These are phyloP conservation scores for Phialophora verrucosa DNA, from an alignment of 2,329 filamentous ascomycete species.

Conservation along the genomic window DNA sequence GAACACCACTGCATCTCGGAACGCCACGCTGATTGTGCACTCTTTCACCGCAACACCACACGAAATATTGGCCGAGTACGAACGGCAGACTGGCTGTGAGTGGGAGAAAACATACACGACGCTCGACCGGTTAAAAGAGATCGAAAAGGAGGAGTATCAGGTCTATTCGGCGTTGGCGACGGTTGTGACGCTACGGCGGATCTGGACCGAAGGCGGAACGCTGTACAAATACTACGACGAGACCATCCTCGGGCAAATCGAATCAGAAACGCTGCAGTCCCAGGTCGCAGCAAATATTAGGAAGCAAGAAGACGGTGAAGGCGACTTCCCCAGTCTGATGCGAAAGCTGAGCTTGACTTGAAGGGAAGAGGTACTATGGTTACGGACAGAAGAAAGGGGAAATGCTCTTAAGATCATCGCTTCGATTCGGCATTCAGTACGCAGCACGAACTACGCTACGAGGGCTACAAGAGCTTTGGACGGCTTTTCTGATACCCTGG, in stretches of 20 bases:
- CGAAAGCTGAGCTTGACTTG: slow-evolving; percentile 36
- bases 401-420: neutral
- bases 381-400: neutral
- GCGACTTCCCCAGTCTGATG: slow-evolving; percentile 38
- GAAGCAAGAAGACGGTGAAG: slow-evolving; percentile 38
- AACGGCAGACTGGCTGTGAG: slow-evolving; percentile 64
- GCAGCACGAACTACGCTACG: neutral
- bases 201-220: slow-evolving; percentile 75
- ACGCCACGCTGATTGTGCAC: slow-evolving; percentile 69
- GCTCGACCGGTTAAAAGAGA: slow-evolving; percentile 58
- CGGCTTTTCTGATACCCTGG: neutral
- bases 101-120: slow-evolving; percentile 63
- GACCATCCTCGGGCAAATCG: slow-evolving; percentile 59
- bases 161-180: slow-evolving; percentile 60
- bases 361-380: neutral
- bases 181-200: slow-evolving; percentile 66
- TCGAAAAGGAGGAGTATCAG: slow-evolving; percentile 67
- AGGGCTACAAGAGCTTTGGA: neutral
- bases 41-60: slow-evolving; percentile 71
- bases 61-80: slow-evolving; percentile 69
- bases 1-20: slow-evolving; percentile 60
- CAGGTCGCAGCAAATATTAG: slow-evolving; percentile 38
- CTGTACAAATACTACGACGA: slow-evolving; percentile 74
- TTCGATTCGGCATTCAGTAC: neutral
- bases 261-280: slow-evolving; percentile 60